phyloP scores from a whole-genome alignment of 768 basidiomycete genomes.

The Pleurotus salmoneostramineus region DNA sequence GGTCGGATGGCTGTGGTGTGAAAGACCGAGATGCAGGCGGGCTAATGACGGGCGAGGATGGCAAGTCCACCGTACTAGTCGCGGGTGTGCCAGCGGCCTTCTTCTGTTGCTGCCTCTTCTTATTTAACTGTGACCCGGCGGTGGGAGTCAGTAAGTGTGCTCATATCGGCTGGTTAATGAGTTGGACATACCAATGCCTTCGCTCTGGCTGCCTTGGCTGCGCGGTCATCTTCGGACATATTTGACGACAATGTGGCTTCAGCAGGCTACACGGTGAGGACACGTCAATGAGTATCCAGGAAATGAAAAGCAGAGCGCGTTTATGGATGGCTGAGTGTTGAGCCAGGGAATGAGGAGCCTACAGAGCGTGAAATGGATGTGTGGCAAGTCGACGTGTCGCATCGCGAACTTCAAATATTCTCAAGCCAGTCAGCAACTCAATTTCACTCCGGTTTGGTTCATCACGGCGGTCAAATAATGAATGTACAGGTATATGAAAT shows the following conservation, averaged over 20 bases:
- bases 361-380: background rate
- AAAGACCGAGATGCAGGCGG: constrained; percentile 45
- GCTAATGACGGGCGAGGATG: constrained; percentile 27
- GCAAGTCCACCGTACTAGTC: constrained; percentile 10
- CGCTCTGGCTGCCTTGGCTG: constrained; percentile 78
- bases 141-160: background rate
- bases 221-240: constrained; percentile 75
- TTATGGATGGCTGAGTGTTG: background rate
- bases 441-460: background rate
- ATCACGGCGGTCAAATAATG: background rate
- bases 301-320: background rate
- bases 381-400: constrained; percentile 1
- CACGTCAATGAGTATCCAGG: background rate
- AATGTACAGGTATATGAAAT: constrained; percentile 7
- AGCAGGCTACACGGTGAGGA: background rate
- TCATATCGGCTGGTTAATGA: background rate
- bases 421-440: background rate
- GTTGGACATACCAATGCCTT: constrained; percentile 65
- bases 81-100: constrained; percentile 45
- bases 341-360: background rate
- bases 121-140: constrained; percentile 48
- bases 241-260: background rate
- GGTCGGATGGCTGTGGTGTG: constrained; percentile 48
- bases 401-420: constrained; percentile 4
- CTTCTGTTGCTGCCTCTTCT: constrained; percentile 77